Evolutionary conservation across 23 red algal genomes (phyloP), one percentile per base, ranked within the genome.

Genomic region (Gracilaria domingensis): DNA sequence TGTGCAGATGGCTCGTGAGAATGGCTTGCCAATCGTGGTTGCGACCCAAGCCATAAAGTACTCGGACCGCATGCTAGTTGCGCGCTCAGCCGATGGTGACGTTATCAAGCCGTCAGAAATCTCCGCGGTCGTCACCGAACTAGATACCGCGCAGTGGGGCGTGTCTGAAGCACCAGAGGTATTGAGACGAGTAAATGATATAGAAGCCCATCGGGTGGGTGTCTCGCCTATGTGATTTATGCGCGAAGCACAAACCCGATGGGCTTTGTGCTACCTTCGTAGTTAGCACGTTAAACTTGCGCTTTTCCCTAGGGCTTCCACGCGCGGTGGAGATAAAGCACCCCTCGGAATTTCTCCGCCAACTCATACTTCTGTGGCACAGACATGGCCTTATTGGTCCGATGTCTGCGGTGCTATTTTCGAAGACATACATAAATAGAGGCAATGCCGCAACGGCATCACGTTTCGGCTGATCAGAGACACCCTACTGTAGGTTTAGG

Each of bases 11-110:
- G 85, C 85, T 3, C 62, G 74, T 25, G 85, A 78, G 71, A 36
- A 61, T 20, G 85, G 26, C 7, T 50, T 89, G 36, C 71, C 40
- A 18, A 54, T 89, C 14, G 85, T 89, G 12, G 74, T 89, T 20
- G 71, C 85, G 1, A 80, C 85, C 0, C 85, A 89, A 72, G 70
- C 85, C 0, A 50, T 89, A 0, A 89, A 89, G 57, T 79, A 74
- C 37, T 89, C 85, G 51, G 85, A 89, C 17, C 50, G 55, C 49
- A 80, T 80, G 70, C 23, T 89, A 4, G 53, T 89, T 4, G 67
- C 67, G 53, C 71, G 71, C 25, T 17, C 24, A 32, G 20, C 28
- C 23, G 85, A 36, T 37, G 85, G 85, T 57, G 85, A 89, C 71
- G 85, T 89, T 28, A 78, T 89, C 21, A 51, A 70, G 12, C 28